These are phyloP conservation scores for Ambispora gerdemannii DNA, from an alignment of 192 early-diverging fungal species.

Conservation along the genomic window DNA sequence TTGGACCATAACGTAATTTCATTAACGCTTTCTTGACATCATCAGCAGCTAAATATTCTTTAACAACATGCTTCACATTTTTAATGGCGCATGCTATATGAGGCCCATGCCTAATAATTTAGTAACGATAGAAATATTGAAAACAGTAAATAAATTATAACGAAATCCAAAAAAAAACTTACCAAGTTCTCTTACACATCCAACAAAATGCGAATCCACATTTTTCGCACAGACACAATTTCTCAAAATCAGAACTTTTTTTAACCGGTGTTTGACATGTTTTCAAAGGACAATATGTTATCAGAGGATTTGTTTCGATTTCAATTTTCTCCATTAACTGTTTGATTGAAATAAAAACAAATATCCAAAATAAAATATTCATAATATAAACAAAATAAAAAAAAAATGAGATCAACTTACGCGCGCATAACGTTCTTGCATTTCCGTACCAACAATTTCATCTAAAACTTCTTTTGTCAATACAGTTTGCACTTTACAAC, in stretches of 20 bases:
- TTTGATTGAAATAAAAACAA: too few relatives aligned
- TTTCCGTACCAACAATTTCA: slow-evolving; percentile 31
- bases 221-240: slow-evolving; percentile 29
- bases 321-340: slow-evolving; percentile 30
- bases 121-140: background rate
- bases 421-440: slow-evolving; percentile 31
- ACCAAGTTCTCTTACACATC: slow-evolving; percentile 30
- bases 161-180: background rate
- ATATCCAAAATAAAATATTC: too few relatives aligned
- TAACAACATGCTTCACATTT: slow-evolving; percentile 20
- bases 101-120: slow-evolving; percentile 30
- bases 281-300: slow-evolving; percentile 33
- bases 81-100: slow-evolving; percentile 25
- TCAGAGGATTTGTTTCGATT: slow-evolving; percentile 29
- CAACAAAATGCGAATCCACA: slow-evolving; percentile 38
- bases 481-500: slow-evolving; percentile 19
- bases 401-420: too few relatives aligned
- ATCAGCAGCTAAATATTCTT: slow-evolving; percentile 31
- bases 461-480: slow-evolving; percentile 23
- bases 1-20: slow-evolving; percentile 34
- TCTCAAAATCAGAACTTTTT: slow-evolving; percentile 31
- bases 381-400: too few relatives aligned
- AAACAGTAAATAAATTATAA: background rate
- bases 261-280: slow-evolving; percentile 31
- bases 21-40: slow-evolving; percentile 20